A percentile compares a stretch with the other conserved stretches of the same genome.
Evolutionary conservation across 495 filamentous ascomycete species (phyloP).

Genomic region (Rhypophila decipiens): DNA sequence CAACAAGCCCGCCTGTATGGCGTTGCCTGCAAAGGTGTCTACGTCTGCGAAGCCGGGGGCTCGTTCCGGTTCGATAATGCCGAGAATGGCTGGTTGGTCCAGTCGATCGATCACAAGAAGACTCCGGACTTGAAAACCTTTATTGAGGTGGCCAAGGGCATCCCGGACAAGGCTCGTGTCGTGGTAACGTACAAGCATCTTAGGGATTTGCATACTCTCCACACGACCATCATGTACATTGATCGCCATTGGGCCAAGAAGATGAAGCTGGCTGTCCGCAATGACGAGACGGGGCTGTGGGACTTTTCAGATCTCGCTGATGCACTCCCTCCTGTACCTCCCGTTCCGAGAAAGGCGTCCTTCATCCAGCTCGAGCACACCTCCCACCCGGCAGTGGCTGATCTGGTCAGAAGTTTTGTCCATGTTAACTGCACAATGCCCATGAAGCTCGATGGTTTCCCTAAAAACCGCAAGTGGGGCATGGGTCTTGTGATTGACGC

Average conservation of each 20-base stretch:
- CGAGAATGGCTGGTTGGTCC: constrained; percentile 87
- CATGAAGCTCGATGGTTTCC: constrained; percentile 92
- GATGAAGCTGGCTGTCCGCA: constrained; percentile 89
- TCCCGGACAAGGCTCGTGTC: constrained; percentile 84
- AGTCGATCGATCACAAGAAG: constrained; percentile 79
- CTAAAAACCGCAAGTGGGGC: constrained; percentile 83
- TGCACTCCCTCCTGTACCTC: constrained; percentile 64
- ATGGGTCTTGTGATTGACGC: constrained; percentile 95
- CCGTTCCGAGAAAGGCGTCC: constrained; percentile 67
- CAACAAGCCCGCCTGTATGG: constrained; percentile 92
- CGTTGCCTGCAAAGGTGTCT: constrained; percentile 85
- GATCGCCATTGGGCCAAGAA: constrained; percentile 93
- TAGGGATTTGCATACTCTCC: constrained; percentile 86
- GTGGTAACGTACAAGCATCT: constrained; percentile 95
- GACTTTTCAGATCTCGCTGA: constrained; percentile 84
- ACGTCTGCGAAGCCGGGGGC: constrained; percentile 88
- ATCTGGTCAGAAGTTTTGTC: constrained; percentile 91
- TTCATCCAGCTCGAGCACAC: constrained; percentile 89
- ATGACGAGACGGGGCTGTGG: constrained; percentile 87
- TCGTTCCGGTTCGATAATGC: constrained; percentile 91
- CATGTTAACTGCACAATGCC: constrained; percentile 88
- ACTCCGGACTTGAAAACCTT: constrained; percentile 84
- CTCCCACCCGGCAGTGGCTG: constrained; percentile 82
- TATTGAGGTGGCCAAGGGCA: constrained; percentile 80
- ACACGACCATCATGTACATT: constrained; percentile 85